Evolutionary conservation across 129 eudicot genomes (phyloP), one percentile per base, ranked within the genome.

Genomic region (Arctium lappa): DNA sequence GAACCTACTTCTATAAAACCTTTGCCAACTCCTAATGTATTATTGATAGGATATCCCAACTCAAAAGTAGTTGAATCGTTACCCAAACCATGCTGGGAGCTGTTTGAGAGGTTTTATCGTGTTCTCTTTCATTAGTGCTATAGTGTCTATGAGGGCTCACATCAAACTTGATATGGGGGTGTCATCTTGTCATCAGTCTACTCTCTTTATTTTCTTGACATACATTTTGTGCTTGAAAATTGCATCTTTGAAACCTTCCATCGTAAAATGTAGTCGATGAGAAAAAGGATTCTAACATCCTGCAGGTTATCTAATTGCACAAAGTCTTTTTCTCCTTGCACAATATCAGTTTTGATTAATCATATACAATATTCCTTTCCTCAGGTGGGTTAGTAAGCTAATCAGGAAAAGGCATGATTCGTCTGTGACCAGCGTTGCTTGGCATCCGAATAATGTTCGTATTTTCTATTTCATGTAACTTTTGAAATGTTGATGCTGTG

Each of bases 351-450:
- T 73, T 73, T 77, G 16, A 65, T 74, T 70, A 13, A 66, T 81
- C 62, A 74, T 73, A 22, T 80, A 68, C 65, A 40, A 32, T 71
- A 30, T 66, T 12, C 39, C 46, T 87, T 79, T 72, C 72, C 72
- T 56, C 97, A 95, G 99, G 99, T 95, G 99, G 99, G 99, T 95
- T 83, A 95, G 99, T 88, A 95, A 95, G 89, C 94, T 95, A 83
- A 95, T 95, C 81, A 87, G 99, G 86, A 95, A 95, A 80, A 91
- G 86, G 83, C 99, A 95, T 76, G 93, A 95, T 79, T 95, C 99
- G 37, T 95, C 99, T 73, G 99, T 95, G 77, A 95, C 99, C 75
- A 93, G 93, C 42, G 94, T 95, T 48, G 97, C 99, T 75, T 95
- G 99, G 99, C 99, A 95, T 91, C 99, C 98, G 15, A 89, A 93